Percentiles rank a stretch among this genome's conserved stretches.
Conservation (phyloP, 352 stramenopile species). For the Pythium folliculosum region DNA sequence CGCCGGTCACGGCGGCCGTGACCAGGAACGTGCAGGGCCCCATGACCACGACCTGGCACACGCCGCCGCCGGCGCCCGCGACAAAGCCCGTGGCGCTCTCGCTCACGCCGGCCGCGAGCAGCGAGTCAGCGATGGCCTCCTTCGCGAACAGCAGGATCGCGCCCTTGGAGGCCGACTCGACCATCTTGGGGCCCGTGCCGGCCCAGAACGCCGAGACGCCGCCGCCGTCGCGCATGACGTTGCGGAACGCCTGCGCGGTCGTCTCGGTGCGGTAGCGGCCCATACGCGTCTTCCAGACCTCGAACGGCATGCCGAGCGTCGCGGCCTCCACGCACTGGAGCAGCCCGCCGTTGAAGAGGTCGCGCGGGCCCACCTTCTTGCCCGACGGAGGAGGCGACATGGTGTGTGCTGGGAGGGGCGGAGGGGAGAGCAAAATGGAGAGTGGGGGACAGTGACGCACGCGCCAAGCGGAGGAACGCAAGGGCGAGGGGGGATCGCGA, state of each 20-base stretch:
- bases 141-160: conserved; percentile 91
- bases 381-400: conserved; percentile 64
- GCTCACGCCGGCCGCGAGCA: conserved; percentile 69
- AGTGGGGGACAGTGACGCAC: background rate
- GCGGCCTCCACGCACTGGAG: conserved; percentile 89
- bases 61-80: conserved; percentile 79
- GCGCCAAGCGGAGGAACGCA: background rate
- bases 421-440: background rate
- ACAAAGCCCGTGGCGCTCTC: conserved; percentile 75
- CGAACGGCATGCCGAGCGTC: conserved; percentile 91
- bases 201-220: conserved; percentile 87
- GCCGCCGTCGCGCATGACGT: conserved; percentile 86
- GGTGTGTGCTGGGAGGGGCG: background rate
- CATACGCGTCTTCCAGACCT: conserved; percentile 94
- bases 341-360: conserved; percentile 80
- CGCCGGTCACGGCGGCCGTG: conserved; percentile 87
- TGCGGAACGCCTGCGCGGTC: conserved; percentile 83
- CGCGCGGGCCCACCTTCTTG: conserved; percentile 81
- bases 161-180: conserved; percentile 89
- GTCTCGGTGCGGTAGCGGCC: conserved; percentile 83
- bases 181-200: conserved; percentile 90
- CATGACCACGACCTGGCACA: conserved; percentile 91
- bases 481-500: background rate
- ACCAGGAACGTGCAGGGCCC: conserved; percentile 91
- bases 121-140: conserved; percentile 82